A percentile compares a stretch with the other conserved stretches of the same genome.
phyloP scores from a whole-genome alignment of 768 basidiomycete genomes.

The Hygrocybe punicea region DNA sequence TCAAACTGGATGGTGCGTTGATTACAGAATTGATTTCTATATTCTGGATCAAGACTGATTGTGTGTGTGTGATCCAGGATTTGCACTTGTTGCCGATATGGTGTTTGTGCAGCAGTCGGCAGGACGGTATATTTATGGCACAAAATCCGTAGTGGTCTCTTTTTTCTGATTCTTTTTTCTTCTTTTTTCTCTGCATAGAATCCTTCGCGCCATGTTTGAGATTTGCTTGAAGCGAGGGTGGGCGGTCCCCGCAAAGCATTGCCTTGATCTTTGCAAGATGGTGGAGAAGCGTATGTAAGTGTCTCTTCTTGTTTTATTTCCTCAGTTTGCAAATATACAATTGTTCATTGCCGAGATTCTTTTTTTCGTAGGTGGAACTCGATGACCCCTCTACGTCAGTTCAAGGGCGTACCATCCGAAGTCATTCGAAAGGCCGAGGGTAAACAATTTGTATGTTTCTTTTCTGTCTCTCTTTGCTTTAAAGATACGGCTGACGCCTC shows the following conservation, averaged over 20 bases:
- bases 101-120: conserved; percentile 98
- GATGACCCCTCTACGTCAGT: conserved; percentile 96
- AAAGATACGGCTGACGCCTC: neutral
- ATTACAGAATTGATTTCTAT: neutral
- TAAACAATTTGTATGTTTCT: conserved; percentile 83
- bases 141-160: neutral
- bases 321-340: neutral
- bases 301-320: too few relatives aligned
- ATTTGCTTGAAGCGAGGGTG: conserved; percentile 98
- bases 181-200: conserved; percentile 40
- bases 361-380: conserved; percentile 76
- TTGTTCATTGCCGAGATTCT: conserved; percentile 1
- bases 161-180: neutral
- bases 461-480: neutral
- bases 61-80: conserved; percentile 55
- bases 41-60: neutral
- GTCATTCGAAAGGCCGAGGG: conserved; percentile 89
- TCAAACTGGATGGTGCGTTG: conserved; percentile 77
- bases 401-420: conserved; percentile 84
- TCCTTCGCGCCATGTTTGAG: conserved; percentile 94
- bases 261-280: conserved; percentile 95
- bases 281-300: conserved; percentile 82
- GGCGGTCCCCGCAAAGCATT: conserved; percentile 89
- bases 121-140: conserved; percentile 56
- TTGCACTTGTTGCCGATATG: conserved; percentile 86